phyloP scores from a whole-genome alignment of 305 asterid genomes.

The Euphrasia arctica region DNA sequence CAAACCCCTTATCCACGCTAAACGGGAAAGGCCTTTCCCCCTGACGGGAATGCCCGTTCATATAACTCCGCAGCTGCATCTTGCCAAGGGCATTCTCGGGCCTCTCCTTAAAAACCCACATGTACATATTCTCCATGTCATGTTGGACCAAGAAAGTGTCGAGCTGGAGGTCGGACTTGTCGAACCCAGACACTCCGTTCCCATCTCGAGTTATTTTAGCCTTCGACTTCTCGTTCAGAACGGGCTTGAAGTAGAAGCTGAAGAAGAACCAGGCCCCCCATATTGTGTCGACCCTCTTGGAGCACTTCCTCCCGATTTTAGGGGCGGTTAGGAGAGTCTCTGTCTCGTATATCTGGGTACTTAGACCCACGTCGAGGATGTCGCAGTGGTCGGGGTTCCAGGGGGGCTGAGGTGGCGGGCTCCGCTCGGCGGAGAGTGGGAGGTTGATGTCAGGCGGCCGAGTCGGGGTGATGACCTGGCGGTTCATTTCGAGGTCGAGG shows the following conservation, averaged over 20 bases:
- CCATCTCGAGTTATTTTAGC: constrained; percentile 58
- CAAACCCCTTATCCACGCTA: constrained; percentile 79
- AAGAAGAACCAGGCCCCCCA: constrained; percentile 99
- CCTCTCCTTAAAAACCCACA: constrained; percentile 94
- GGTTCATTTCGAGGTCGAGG: constrained; percentile 74
- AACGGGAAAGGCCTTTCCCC: constrained; percentile 89
- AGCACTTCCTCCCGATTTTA: constrained; percentile 63
- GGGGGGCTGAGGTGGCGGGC: constrained; percentile 64
- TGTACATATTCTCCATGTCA: constrained; percentile 92
- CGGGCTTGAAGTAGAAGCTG: constrained; percentile 87
- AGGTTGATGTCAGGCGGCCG: constrained; percentile 87
- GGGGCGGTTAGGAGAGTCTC: constrained; percentile 53
- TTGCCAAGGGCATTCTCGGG: constrained; percentile 89
- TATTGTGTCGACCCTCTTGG: constrained; percentile 72
- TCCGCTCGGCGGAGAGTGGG: constrained; percentile 79
- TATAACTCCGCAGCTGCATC: constrained; percentile 92
- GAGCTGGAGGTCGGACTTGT: constrained; percentile 73
- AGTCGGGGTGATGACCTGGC: constrained; percentile 47
- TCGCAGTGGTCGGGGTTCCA: constrained; percentile 73
- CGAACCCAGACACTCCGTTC: constrained; percentile 71
- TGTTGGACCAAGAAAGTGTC: constrained; percentile 92
- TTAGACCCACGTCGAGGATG: constrained; percentile 74
- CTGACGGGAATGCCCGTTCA: constrained; percentile 96
- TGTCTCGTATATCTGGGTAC: constrained; percentile 62
- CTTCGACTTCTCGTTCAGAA: constrained; percentile 71